These are phyloP conservation scores for Globisporangium okanoganense DNA, from an alignment of 352 stramenopile genomes.

Conservation along the genomic window DNA sequence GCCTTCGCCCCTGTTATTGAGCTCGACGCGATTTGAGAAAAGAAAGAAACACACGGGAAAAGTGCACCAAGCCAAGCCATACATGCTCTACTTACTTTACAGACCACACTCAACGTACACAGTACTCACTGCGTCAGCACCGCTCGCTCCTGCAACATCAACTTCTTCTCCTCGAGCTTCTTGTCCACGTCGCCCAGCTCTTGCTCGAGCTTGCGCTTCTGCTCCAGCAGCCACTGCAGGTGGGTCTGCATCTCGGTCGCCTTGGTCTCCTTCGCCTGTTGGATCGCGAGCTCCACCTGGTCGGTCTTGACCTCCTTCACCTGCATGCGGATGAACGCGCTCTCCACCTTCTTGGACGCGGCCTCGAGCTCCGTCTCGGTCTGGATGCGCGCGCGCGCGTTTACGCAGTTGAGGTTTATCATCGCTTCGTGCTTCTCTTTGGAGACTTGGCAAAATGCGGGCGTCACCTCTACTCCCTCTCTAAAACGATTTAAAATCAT, in stretches of 20 bases:
- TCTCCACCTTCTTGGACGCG: constrained; percentile 61
- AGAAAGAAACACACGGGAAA: background rate
- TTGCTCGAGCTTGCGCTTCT: constrained; percentile 42
- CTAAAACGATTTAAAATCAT: constrained; percentile 11
- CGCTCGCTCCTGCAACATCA: constrained; percentile 47
- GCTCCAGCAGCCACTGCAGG: constrained; percentile 47
- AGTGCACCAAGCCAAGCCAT: background rate
- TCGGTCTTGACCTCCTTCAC: constrained; percentile 45
- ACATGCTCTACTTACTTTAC: background rate
- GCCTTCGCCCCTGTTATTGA: background rate
- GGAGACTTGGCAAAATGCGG: background rate
- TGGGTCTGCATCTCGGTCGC: constrained; percentile 45
- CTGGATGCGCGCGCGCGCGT: constrained; percentile 39
- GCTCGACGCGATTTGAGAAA: background rate
- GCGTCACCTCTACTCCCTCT: background rate
- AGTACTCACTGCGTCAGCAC: constrained; percentile 1
- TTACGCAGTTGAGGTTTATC: constrained; percentile 75
- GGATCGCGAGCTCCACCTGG: constrained; percentile 35
- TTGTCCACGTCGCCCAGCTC: constrained; percentile 42
- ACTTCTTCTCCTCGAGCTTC: constrained; percentile 48
- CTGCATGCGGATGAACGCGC: constrained; percentile 51
- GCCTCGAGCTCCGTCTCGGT: constrained; percentile 65
- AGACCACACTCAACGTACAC: background rate
- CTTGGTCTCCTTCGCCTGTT: constrained; percentile 28
- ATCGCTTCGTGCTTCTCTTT: constrained; percentile 4